Evolutionary conservation across 2,329 filamentous ascomycete species (phyloP).

Genomic region (Fusarium cicatricum): DNA sequence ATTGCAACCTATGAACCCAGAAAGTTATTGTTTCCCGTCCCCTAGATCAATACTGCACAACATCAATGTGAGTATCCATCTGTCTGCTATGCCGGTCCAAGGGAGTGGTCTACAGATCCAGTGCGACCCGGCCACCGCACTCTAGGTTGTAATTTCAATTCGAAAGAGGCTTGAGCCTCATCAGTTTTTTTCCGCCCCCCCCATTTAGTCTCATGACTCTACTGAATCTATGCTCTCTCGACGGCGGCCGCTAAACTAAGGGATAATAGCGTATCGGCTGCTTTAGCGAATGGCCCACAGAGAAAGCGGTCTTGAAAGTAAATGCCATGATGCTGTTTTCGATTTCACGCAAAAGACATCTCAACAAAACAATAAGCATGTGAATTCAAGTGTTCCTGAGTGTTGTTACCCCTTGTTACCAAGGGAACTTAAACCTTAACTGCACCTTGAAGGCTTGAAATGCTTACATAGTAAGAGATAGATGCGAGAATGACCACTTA

Average conservation of each 20-base stretch:
- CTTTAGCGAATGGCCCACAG: neutral
- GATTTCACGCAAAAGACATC: neutral
- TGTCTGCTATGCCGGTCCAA: no score
- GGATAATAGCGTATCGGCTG: neutral
- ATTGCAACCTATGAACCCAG: no score
- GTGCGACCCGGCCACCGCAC: no score
- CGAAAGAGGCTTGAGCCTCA: slow-evolving; percentile 1
- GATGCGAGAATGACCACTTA: neutral
- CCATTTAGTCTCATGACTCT: neutral
- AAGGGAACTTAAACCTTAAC: slow-evolving; percentile 21
- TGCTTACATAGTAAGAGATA: neutral
- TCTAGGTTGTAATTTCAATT: neutral
- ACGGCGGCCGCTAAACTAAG: neutral
- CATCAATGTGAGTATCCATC: no score
- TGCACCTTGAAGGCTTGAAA: slow-evolving; percentile 2
- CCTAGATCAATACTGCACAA: no score
- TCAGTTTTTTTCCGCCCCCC: slow-evolving; percentile 1
- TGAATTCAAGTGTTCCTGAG: slow-evolving; percentile 14
- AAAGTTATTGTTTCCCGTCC: no score
- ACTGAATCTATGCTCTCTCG: neutral
- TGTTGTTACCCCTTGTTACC: slow-evolving; percentile 21
- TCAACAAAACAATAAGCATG: slow-evolving; percentile 10
- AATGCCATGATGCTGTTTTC: neutral
- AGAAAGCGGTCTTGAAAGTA: no score
- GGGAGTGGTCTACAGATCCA: no score